phyloP scores from a whole-genome alignment of 2,329 filamentous ascomycete genomes.

The Fusarium torreyae region DNA sequence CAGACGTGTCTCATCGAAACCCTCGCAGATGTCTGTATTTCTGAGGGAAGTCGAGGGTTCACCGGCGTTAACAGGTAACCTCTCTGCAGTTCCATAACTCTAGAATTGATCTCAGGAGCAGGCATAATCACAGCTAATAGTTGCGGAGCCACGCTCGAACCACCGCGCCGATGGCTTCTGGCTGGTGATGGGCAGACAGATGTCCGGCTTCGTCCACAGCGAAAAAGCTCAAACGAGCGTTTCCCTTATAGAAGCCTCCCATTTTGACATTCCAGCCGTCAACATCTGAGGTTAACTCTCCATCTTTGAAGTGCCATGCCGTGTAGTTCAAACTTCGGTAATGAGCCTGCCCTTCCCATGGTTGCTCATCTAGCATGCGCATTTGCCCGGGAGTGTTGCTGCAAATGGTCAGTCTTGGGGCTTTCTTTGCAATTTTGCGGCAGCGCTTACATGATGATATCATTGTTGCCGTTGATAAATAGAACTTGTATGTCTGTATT shows the following conservation, averaged over 20 bases:
- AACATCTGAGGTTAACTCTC: neutral
- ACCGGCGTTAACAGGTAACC: no score
- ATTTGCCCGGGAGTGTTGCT: constrained; percentile 38
- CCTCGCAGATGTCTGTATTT: no score
- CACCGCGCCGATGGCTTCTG: constrained; percentile 22
- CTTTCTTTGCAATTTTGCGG: accelerated
- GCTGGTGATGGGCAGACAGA: constrained; percentile 22
- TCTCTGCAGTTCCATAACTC: no score
- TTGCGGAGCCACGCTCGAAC: constrained; percentile 26
- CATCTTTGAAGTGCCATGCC: constrained; percentile 18
- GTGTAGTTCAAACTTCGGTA: constrained; percentile 8
- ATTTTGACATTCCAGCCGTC: constrained; percentile 3
- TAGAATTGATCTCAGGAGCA: no score
- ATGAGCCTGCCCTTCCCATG: constrained; percentile 4
- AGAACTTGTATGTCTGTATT: constrained; percentile 24
- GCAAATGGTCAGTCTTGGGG: neutral
- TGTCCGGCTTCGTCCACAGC: constrained; percentile 37
- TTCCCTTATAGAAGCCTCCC: constrained; percentile 35
- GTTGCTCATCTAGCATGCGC: constrained; percentile 28
- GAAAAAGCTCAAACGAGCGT: constrained; percentile 24
- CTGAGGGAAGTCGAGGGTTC: no score
- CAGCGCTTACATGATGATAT: constrained; percentile 27
- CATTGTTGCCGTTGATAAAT: constrained; percentile 26
- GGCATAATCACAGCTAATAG: neutral
- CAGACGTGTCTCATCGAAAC: no score